Conservation (phyloP, 2,329 filamentous ascomycete species). For the Fusarium avenaceum region DNA sequence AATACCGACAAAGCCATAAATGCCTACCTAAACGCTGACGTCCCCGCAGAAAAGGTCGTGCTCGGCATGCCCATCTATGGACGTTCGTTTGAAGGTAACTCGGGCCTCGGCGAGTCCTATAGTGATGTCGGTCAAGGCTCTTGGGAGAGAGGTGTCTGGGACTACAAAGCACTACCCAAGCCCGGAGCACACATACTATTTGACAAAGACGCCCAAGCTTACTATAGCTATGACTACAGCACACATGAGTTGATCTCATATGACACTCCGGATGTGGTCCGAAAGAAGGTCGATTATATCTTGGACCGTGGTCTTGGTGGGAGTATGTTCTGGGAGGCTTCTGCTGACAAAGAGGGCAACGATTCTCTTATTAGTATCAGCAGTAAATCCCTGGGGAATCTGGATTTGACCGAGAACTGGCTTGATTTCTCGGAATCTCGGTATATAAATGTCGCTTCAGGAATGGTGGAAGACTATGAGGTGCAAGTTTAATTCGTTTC, state of each 20-base stretch:
- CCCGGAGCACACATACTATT: constrained; percentile 24
- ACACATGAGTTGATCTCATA: constrained; percentile 35
- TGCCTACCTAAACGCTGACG: constrained; percentile 26
- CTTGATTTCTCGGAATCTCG: constrained; percentile 55
- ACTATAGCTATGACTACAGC: constrained; percentile 37
- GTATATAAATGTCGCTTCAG: constrained; percentile 65
- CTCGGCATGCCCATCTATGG: constrained; percentile 40
- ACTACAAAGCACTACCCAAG: constrained; percentile 39
- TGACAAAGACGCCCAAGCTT: constrained; percentile 29
- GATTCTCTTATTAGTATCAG: constrained; percentile 34
- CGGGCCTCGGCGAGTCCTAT: constrained; percentile 31
- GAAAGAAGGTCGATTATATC: constrained; percentile 31
- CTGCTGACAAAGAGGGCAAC: constrained; percentile 29
- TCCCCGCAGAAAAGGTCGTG: constrained; percentile 29
- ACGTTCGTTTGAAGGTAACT: constrained; percentile 33
- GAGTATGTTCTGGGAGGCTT: constrained; percentile 43
- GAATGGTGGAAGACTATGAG: constrained; percentile 11
- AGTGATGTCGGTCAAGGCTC: constrained; percentile 32
- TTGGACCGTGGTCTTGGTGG: constrained; percentile 27
- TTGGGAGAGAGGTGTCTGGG: constrained; percentile 36
- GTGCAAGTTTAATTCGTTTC: background rate
- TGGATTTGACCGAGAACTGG: constrained; percentile 35
- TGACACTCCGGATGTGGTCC: constrained; percentile 26
- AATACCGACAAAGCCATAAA: constrained; percentile 28
- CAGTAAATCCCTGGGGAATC: constrained; percentile 10